Evolutionary conservation across 306 rosid species (phyloP), one percentile per base, ranked within the genome.

Genomic region (Canavalia gladiata): DNA sequence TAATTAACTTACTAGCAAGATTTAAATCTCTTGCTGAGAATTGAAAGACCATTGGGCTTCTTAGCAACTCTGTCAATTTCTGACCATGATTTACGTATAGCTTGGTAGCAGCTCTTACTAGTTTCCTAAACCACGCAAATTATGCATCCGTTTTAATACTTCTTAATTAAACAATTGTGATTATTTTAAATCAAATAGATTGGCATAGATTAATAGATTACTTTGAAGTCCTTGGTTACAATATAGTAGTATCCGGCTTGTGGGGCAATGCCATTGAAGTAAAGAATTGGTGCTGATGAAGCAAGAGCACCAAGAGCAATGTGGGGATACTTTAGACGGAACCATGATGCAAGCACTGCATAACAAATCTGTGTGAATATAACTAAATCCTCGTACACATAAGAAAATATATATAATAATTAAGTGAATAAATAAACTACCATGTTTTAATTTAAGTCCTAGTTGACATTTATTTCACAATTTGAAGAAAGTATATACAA

Each of bases 301-400:
- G 94, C 92, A 9, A 90, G 75, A 35, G 94, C 92, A 30, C 92
- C 89, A 9, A 81, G 47, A 25, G 89, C 90, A 66, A 90, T 54
- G 42, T 87, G 94, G 0, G 94, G 94, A 67, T 90, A 88, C 81
- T 90, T 90, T 8, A 87, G 81, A 52, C 92, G 81, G 65, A 90
- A 90, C 92, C 94, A 88, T 25, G 94, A 71, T 7, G 92, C 90
- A 12, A 88, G 90, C 92, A 88, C 89, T 90, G 84, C 41, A 73
- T 13, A 76, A 34, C 39, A 45, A 34, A 50, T 18, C 33, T 25
- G 39, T 67, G 7, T 7, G 25, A 8, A 33, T 1, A 33, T 34
- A 65, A 73, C 39, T 18, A 6, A 4, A 6, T 47, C 66, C 28
- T 54, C 18, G 0, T 72, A 41, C 42, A 68, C 12, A 68, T 8